Percentiles rank a stretch among this genome's conserved stretches.
phyloP scores from a whole-genome alignment of 495 filamentous ascomycete genomes.

The Annulohypoxylon maeteangense region DNA sequence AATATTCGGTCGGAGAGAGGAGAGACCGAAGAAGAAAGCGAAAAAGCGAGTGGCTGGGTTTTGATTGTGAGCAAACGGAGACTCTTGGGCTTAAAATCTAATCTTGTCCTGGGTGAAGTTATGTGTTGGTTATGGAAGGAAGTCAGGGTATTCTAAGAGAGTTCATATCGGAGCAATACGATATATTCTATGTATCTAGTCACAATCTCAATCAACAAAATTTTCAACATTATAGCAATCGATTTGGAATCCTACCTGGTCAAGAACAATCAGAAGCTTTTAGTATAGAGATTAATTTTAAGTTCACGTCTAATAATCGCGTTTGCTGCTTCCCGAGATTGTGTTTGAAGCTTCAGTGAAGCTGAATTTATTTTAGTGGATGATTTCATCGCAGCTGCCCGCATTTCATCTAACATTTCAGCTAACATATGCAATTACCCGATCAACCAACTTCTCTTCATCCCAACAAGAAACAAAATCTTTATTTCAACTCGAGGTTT shows the following conservation, averaged over 20 bases:
- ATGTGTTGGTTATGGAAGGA: not conserved
- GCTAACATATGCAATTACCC: constrained; percentile 34
- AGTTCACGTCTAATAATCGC: not conserved
- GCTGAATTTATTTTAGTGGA: not conserved
- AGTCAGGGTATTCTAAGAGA: not conserved
- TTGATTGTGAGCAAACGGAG: constrained; percentile 6
- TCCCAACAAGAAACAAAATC: constrained; percentile 1
- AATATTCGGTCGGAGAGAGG: constrained; percentile 47
- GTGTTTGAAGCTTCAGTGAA: constrained; percentile 9
- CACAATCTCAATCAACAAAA: not conserved
- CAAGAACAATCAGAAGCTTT: no score
- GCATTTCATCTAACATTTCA: constrained; percentile 23
- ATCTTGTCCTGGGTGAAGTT: not conserved
- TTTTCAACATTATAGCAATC: not conserved
- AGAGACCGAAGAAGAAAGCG: constrained; percentile 45
- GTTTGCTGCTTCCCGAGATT: not conserved
- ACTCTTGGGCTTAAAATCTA: not conserved
- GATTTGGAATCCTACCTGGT: no score
- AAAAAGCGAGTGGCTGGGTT: constrained; percentile 49
- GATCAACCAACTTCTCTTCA: constrained; percentile 3
- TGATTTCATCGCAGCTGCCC: constrained; percentile 30
- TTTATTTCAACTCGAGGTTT: constrained; percentile 9
- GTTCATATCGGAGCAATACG: not conserved
- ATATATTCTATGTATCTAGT: not conserved
- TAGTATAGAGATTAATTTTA: no score